Evolutionary conservation across 2,329 filamentous ascomycete genomes (phyloP), one percentile per base, ranked within the genome.

Genomic region (Diaporthe citriasiana): DNA sequence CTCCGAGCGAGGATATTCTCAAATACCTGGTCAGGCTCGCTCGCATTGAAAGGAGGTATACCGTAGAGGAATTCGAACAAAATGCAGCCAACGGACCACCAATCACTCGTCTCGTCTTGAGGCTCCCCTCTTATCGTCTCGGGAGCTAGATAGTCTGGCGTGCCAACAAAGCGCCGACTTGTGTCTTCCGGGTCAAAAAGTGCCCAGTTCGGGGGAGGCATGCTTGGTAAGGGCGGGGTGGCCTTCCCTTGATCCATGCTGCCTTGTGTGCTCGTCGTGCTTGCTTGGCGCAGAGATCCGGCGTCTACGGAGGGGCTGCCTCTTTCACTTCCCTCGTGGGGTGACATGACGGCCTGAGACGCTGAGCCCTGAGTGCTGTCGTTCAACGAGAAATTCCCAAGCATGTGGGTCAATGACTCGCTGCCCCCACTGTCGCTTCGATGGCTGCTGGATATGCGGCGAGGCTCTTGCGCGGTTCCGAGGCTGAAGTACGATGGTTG

Each of bases 21-120:
- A 80, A 99, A 99, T 1, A 99, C 97, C 78, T 97, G 89, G 78
- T 99, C 97, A 0, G 97, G 95, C 63, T 95, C 95, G 27, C 89
- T 87, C 1, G 95, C 97, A 82, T 98, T 95, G 83, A 99, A 99
- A 0, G 97, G 97, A 0, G 97, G 97, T 73, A 94, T 93, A 0
- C 97, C 97, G 80, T 94, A 98, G 3, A 99, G 86, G 77, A 98
- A 98, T 80, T 99, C 97, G 79, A 98, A 99, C 83, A 98, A 86
- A 78, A 99, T 98, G 82, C 97, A 99, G 0, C 97, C 97, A n/a
- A 99, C 89, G 30, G 97, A 98, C 97, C 97, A 99, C 97, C 97
- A 99, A 91, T 99, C 97, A 81, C 97, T 98, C 78, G 96, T 97
- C 82, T 98, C 96, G 80, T 99, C 97, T 82, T 99, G 97, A 1